Conservation (phyloP, 306 rosid species). For the Geum urbanum region DNA sequence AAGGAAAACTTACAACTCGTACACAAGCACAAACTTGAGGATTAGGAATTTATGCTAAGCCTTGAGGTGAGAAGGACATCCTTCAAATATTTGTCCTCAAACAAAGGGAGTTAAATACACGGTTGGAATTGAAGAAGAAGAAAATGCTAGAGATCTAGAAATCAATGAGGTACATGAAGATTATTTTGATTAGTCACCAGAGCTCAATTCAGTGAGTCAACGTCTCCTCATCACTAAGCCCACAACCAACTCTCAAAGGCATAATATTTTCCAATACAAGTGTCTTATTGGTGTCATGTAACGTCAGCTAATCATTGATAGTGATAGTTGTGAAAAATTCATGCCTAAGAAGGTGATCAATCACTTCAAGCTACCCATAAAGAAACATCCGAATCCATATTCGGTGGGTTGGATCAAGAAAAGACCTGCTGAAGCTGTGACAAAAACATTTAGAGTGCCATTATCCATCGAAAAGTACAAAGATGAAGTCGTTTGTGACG, state of each 20-base stretch:
- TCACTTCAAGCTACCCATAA: neutral
- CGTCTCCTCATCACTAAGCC: too few species aligned
- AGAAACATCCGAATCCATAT: neutral
- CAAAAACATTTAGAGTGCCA: neutral
- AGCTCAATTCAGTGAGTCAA: too few species aligned
- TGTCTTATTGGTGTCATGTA: neutral
- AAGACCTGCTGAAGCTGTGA: neutral
- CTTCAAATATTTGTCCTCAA: too few species aligned
- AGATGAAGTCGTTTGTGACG: neutral
- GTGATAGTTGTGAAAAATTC: neutral
- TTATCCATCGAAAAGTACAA: neutral
- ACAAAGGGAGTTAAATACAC: too few species aligned
- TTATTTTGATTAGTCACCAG: too few species aligned
- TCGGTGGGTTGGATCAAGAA: neutral
- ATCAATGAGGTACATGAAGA: too few species aligned
- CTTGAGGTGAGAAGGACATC: too few species aligned
- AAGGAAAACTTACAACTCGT: too few species aligned
- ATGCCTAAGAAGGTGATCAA: neutral
- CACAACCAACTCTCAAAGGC: neutral
- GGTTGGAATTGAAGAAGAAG: too few species aligned
- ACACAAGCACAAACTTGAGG: too few species aligned
- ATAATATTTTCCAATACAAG: neutral
- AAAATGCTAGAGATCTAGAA: too few species aligned
- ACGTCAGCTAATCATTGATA: neutral
- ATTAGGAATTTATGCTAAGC: too few species aligned